Conservation (phyloP, 2,329 filamentous ascomycete genomes). For the Magnaporthales sp. region DNA sequence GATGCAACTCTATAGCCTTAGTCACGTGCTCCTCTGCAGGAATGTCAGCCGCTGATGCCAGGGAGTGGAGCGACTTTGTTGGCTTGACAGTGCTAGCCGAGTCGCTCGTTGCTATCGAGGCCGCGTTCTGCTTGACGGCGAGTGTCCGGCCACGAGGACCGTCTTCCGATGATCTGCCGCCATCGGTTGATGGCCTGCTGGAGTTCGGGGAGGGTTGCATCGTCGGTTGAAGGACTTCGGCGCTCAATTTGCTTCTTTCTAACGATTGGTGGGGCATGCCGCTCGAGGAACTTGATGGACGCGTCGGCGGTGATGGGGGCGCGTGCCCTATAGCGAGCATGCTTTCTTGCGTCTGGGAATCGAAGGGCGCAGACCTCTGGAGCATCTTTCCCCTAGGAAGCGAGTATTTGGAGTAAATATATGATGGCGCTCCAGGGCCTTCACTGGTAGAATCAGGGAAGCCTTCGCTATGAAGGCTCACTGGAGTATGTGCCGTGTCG, state of each 20-base stretch:
- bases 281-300: conserved; percentile 48
- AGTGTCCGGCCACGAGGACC: conserved; percentile 33
- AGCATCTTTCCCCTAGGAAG: conserved; percentile 76
- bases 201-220: conserved; percentile 34
- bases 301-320: conserved; percentile 53
- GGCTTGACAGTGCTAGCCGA: conserved; percentile 45
- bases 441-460: conserved; percentile 48
- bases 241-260: conserved; percentile 41
- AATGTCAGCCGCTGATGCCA: conserved; percentile 56
- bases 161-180: conserved; percentile 38
- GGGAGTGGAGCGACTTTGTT: conserved; percentile 33
- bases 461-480: conserved; percentile 64
- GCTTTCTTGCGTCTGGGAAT: conserved; percentile 39
- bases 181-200: conserved; percentile 35
- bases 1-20: conserved; percentile 84
- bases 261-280: conserved; percentile 35
- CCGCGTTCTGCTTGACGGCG: conserved; percentile 31
- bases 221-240: conserved; percentile 32
- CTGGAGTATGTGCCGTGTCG: conserved; percentile 58
- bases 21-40: conserved; percentile 81
- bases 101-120: conserved; percentile 42
- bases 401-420: conserved; percentile 78
- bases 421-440: conserved; percentile 54
- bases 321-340: conserved; percentile 35
- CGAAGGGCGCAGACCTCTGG: conserved; percentile 56